Evolutionary conservation across 169 alveolate genomes (phyloP).

Genomic region (Plasmodium malariae): DNA sequence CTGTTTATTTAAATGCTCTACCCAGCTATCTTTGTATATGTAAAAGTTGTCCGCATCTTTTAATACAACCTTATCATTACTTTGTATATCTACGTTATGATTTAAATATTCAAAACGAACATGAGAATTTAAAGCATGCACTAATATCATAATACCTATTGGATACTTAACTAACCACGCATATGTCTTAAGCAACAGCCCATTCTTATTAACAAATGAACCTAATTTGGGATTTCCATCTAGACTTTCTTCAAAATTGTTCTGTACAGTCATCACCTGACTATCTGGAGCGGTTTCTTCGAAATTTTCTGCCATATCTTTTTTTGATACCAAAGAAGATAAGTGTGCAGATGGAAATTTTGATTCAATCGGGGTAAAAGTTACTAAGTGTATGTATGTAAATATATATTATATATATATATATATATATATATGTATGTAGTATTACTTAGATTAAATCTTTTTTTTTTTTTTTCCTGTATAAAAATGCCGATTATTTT

Average conservation of each 20-base stretch:
- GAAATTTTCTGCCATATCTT: background rate
- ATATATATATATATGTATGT: too few species aligned
- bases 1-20: slow-evolving; percentile 4
- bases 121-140: slow-evolving; percentile 74
- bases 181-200: slow-evolving; percentile 53
- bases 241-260: background rate
- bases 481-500: too few species aligned
- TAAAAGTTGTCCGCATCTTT: slow-evolving; percentile 6
- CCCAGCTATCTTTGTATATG: slow-evolving; percentile 17
- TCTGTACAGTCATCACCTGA: too few species aligned
- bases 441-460: too few species aligned
- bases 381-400: too few species aligned
- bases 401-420: too few species aligned
- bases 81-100: background rate
- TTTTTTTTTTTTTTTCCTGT: too few species aligned
- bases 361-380: too few species aligned
- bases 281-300: too few species aligned
- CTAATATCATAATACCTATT: slow-evolving; percentile 44
- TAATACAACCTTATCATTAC: slow-evolving; percentile 26
- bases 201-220: slow-evolving; percentile 36
- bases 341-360: too few species aligned
- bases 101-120: slow-evolving; percentile 55
- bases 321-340: too few species aligned
- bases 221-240: slow-evolving; percentile 14
- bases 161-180: slow-evolving; percentile 27